Conservation (phyloP, 495 filamentous ascomycete species). For the Aspergillus asperescens region DNA sequence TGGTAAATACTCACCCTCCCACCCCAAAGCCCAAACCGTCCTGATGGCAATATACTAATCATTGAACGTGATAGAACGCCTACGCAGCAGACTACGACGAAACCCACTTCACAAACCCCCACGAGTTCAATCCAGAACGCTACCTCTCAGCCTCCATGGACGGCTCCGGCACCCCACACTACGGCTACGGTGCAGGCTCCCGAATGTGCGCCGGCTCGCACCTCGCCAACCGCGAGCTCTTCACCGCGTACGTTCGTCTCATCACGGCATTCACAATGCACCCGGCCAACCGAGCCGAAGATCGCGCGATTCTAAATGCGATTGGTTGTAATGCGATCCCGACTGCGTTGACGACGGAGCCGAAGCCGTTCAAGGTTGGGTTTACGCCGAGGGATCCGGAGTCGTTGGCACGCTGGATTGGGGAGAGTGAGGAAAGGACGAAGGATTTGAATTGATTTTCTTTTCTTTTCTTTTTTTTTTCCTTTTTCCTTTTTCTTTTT, state of each 20-base stretch:
- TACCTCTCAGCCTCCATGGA: constrained; percentile 52
- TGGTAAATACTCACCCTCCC: too few relatives aligned
- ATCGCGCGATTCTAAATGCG: constrained; percentile 53
- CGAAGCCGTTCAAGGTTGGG: constrained; percentile 62
- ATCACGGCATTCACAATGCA: constrained; percentile 60
- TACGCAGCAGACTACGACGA: constrained; percentile 66
- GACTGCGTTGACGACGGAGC: constrained; percentile 63
- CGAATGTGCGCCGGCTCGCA: constrained; percentile 70
- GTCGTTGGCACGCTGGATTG: constrained; percentile 47
- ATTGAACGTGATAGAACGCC: constrained; percentile 45
- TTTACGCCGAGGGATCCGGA: constrained; percentile 44
- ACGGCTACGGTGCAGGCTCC: constrained; percentile 64
- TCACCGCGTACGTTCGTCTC: constrained; percentile 62
- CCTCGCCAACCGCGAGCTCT: constrained; percentile 62
- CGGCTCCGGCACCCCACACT: constrained; percentile 60
- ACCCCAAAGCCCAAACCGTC: background rate
- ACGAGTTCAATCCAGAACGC: constrained; percentile 57
- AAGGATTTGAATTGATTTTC: constrained; percentile 34
- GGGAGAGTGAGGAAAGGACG: constrained; percentile 53
- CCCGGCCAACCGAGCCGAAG: constrained; percentile 31
- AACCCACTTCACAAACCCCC: constrained; percentile 56
- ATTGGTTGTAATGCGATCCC: constrained; percentile 59
- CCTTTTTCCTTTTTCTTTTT: too few relatives aligned
- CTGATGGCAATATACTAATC: background rate
- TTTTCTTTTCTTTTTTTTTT: constrained; percentile 10